These are phyloP conservation scores for Tetradesmus lagerheimii DNA, from an alignment of 139 green algal genomes.

Conservation along the genomic window DNA sequence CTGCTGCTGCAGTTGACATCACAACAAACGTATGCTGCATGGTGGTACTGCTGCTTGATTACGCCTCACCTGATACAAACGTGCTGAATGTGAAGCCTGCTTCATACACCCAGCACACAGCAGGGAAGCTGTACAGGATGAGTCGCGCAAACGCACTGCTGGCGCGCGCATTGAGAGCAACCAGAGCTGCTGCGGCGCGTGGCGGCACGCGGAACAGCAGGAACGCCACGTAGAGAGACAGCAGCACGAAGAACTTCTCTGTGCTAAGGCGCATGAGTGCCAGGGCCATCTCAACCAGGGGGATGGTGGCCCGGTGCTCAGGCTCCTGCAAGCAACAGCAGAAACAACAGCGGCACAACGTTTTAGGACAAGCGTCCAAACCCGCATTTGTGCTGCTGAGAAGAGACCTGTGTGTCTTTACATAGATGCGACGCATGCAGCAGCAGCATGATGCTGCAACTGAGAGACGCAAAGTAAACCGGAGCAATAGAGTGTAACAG, in stretches of 20 bases:
- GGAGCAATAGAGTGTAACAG: too few species aligned
- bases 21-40: too few species aligned
- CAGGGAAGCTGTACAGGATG: conserved; percentile 85
- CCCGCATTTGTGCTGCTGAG: background rate
- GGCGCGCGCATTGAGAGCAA: conserved; percentile 67
- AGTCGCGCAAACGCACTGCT: conserved; percentile 73
- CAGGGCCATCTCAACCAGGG: conserved; percentile 81
- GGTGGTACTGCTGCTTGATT: too few species aligned
- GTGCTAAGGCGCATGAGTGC: conserved; percentile 88
- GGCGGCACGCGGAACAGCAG: conserved; percentile 75
- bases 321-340: conserved; percentile 56
- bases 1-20: too few species aligned
- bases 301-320: conserved; percentile 72
- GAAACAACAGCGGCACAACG: background rate
- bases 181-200: conserved; percentile 7
- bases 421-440: background rate
- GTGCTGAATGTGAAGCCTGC: conserved; percentile 82
- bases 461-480: too few species aligned
- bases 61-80: conserved; percentile 57
- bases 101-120: conserved; percentile 90
- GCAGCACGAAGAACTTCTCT: conserved; percentile 88
- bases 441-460: background rate
- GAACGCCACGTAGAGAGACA: conserved; percentile 75
- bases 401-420: background rate
- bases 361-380: background rate